Evolutionary conservation across 2,329 filamentous ascomycete genomes (phyloP).

Genomic region (Tolypocladium sp.): DNA sequence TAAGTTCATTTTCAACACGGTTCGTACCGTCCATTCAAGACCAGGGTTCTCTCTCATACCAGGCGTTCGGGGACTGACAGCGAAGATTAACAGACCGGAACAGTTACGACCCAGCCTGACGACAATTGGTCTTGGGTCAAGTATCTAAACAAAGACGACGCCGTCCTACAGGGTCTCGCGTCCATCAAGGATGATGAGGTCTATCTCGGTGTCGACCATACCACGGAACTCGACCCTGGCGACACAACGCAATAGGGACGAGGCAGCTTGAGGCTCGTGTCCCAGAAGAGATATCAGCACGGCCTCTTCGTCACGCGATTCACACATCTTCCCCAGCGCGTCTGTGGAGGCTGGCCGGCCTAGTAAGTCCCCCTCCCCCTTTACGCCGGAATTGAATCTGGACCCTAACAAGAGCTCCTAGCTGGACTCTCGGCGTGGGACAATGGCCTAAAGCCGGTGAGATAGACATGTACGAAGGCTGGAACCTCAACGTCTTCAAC

Average conservation of each 20-base stretch:
- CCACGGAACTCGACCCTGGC: conserved; percentile 7
- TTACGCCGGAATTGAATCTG: not conserved
- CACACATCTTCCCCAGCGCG: conserved; percentile 45
- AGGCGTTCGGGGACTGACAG: too few relatives aligned
- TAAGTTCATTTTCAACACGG: conserved; percentile 27
- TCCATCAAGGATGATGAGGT: conserved; percentile 18
- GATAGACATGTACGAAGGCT: conserved; percentile 58
- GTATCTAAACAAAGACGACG: conserved; percentile 29
- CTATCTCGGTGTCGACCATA: conserved; percentile 25
- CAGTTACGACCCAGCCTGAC: conserved; percentile 6
- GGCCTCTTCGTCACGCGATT: conserved; percentile 52
- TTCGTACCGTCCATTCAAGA: not conserved
- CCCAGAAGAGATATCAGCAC: conserved; percentile 48
- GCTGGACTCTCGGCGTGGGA: conserved; percentile 33
- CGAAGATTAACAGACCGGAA: too few relatives aligned
- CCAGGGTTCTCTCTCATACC: too few relatives aligned
- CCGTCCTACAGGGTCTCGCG: conserved; percentile 18
- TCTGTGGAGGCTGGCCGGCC: conserved; percentile 64
- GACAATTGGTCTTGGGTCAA: conserved; percentile 31
- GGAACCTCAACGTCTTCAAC: conserved; percentile 44
- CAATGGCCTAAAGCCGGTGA: conserved; percentile 53
- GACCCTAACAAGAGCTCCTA: not conserved
- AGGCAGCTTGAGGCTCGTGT: conserved; percentile 54
- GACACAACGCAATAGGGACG: conserved; percentile 24
- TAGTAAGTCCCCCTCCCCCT: conserved; percentile 28